These are phyloP conservation scores for Boletus sp. DNA, from an alignment of 1,284 basidiomycete genomes.

Conservation along the genomic window DNA sequence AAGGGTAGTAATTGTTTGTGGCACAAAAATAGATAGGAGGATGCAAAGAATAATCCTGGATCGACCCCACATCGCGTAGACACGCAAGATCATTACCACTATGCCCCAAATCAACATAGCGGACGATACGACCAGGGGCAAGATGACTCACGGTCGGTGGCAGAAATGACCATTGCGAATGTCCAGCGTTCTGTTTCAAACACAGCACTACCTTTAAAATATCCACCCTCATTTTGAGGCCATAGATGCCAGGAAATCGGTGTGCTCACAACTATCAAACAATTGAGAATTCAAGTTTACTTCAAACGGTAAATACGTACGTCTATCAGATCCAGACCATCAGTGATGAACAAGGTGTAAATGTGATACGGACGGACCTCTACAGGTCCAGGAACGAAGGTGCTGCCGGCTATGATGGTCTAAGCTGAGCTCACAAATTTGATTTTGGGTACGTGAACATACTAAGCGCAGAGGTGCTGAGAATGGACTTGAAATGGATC, in stretches of 20 bases:
- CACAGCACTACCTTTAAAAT: slow-evolving; percentile 2
- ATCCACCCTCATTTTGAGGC: neutral
- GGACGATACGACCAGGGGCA: neutral
- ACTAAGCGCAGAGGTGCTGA: slow-evolving; percentile 3
- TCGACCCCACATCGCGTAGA: too few relatives aligned
- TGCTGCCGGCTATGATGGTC: neutral
- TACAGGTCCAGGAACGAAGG: slow-evolving; percentile 8
- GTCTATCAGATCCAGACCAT: neutral
- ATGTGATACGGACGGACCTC: neutral
- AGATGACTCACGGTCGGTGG: slow-evolving; percentile 18
- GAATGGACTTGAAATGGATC: neutral
- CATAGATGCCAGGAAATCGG: too few relatives aligned
- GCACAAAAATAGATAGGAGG: too few relatives aligned
- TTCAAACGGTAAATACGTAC: neutral
- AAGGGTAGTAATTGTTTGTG: too few relatives aligned
- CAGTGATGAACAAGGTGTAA: neutral
- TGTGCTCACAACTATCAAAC: neutral
- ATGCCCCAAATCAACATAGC: neutral
- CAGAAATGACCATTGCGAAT: slow-evolving; percentile 2
- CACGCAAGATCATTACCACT: too few relatives aligned
- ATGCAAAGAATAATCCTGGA: too few relatives aligned
- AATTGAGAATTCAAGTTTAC: neutral
- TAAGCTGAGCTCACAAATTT: neutral
- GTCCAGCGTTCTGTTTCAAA: slow-evolving; percentile 2
- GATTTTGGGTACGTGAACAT: neutral